Percentiles rank a stretch among this genome's conserved stretches.
phyloP scores from a whole-genome alignment of 2,329 filamentous ascomycete genomes.

The Fusarium piperis region DNA sequence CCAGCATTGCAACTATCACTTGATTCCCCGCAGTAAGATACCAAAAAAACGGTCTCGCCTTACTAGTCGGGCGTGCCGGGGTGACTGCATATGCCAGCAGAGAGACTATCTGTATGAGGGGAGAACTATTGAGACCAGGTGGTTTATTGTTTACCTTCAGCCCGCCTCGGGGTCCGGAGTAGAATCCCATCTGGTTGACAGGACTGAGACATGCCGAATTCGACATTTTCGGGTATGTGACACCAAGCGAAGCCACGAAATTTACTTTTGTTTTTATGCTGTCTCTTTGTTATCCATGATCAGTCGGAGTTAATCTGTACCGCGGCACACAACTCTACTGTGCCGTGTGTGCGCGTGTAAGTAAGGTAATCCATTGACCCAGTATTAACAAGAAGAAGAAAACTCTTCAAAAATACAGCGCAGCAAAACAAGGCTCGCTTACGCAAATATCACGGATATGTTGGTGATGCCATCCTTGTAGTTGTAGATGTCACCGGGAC shows the following conservation, averaged over 20 bases:
- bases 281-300: neutral
- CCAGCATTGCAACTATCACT: neutral
- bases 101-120: neutral
- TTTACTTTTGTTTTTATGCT: neutral
- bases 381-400: neutral
- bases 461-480: slow-evolving; percentile 19
- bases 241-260: neutral
- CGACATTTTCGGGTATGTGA: slow-evolving; percentile 9
- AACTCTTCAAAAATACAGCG: neutral
- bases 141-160: slow-evolving; percentile 1
- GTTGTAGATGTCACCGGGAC: slow-evolving; percentile 22
- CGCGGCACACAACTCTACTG: neutral
- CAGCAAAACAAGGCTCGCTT: neutral
- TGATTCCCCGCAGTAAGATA: neutral
- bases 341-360: neutral
- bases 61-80: neutral
- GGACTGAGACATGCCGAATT: slow-evolving; percentile 22
- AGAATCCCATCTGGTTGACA: slow-evolving; percentile 18
- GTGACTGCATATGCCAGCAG: neutral
- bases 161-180: slow-evolving; percentile 16
- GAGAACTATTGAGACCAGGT: neutral
- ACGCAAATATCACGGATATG: slow-evolving; percentile 27
- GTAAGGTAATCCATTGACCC: neutral
- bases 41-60: neutral
- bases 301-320: neutral